Evolutionary conservation across 805 yeast species (phyloP), one percentile per base, ranked within the genome.

Genomic region (Saccharomycopsis capsularis): DNA sequence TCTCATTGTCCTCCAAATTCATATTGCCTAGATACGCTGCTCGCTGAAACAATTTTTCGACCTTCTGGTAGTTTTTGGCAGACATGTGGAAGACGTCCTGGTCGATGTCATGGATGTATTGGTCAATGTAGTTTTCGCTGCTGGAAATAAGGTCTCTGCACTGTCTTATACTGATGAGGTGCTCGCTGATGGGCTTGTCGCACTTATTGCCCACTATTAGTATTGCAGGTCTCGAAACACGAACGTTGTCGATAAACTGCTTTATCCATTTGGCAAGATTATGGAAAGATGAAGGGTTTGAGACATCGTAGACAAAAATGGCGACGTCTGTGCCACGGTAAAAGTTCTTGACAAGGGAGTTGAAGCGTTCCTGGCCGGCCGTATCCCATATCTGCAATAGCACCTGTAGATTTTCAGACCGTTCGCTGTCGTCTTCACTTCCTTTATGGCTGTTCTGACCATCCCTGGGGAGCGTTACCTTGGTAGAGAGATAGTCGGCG

Each of bases 311-410:
- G 18, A 76, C 77, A 39, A 78, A 56, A 5, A 78, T 66, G 3
- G 72, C 78, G 18, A 76, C 74, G 56, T 78, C 82, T 0, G 81
- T 70, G 6, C 83, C 83, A 36, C 83, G 62, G 60, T 77, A 78
- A 55, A 77, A 78, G 3, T 80, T 76, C 57, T 71, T 74, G 71
- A 65, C 82, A 65, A 82, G 81, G 44, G 87, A 80, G 64, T 86
- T 74, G 66, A 82, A 82, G 57, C 88, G 69, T 63, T 82, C 89
- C 64, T 82, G 89, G 25, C 89, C 89, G 1, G 89, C 89, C 25
- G 89, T 82, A 61, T 82, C 89, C 89, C 89, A 81, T 7, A 81
- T 72, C 60, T 81, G 87, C 35, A 81, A 64, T 44, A 65, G 65
- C 19, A 71, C 70, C 30, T 55, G 54, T 37, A 56, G 52, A 16